A percentile compares a stretch with the other conserved stretches of the same genome.
These are phyloP conservation scores for Capsicum pubescens DNA, from an alignment of 257 asterid genomes.

Conservation along the genomic window DNA sequence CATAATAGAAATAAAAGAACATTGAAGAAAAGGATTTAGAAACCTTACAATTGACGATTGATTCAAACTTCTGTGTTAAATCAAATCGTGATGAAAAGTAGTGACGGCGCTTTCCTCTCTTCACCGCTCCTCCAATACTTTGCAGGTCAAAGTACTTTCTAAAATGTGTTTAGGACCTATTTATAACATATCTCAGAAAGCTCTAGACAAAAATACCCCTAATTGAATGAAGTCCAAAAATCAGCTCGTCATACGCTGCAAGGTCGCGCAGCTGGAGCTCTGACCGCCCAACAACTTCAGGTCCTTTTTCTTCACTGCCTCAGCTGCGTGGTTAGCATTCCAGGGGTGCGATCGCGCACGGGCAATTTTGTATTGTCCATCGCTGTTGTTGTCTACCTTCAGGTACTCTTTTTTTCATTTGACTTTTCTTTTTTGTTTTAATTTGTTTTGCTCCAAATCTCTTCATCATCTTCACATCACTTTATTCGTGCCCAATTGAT, in stretches of 20 bases:
- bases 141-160: not conserved
- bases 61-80: not conserved
- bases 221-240: not conserved
- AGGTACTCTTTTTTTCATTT: too few relatives aligned
- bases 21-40: not conserved
- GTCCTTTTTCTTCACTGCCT: too few relatives aligned
- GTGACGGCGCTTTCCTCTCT: not conserved
- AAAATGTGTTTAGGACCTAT: not conserved
- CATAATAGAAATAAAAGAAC: not conserved
- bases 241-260: not conserved
- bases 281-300: too few relatives aligned
- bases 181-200: not conserved
- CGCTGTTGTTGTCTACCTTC: too few relatives aligned
- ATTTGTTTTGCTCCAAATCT: too few relatives aligned
- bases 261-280: too few relatives aligned
- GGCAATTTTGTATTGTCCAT: too few relatives aligned
- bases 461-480: too few relatives aligned
- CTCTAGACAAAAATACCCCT: not conserved
- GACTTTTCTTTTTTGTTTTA: too few relatives aligned
- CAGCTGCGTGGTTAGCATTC: too few relatives aligned
- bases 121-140: not conserved
- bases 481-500: too few relatives aligned
- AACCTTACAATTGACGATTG: not conserved
- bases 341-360: too few relatives aligned
- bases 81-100: not conserved